Base-by-base conservation (phyloP, 805 yeast species). In the Phaffomyces thermotolerans region DNA sequence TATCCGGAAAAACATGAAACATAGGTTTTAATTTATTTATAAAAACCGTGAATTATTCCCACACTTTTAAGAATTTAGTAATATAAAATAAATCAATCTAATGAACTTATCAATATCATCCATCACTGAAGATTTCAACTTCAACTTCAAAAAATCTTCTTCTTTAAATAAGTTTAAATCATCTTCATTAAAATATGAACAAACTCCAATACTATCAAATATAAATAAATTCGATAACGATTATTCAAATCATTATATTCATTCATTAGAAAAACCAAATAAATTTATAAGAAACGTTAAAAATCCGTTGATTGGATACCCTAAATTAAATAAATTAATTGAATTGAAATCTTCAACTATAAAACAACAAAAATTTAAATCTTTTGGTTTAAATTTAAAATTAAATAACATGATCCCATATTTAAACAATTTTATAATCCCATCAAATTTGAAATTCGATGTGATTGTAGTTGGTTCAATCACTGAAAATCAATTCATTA, bases 391-490 rank as follows among this genome's bases (percentile, higher is more conserved):
- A 8, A 68, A 83, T 37, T 73, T 76, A 3, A 62, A 67, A 14
- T 67, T 68, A 10, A 72, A 73, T 29, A 65, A 75, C 42, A 79
- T 88, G 61, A 68, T 78, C 7, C 73, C 74, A 1, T 71, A 74
- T 0, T 65, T 90, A 45, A 72, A 75, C 45, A 57, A 61, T 18
- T 84, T 95, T 95, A 76, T 78, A 29, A 60, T 64, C 10, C 12
- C 18, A 15, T 66, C 67, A 17, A 76, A 79, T 44, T 56, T 85
- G 33, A 77, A 76, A 47, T 91, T 90, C 62, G 96, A 90, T 59
- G 95, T 88, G 10, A 84, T 91, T 13, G 87, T 91, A 95, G 78
- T 90, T 43, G 95, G 95, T 1, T 91, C 93, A 3, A 68, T 91
- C 40, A 75, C 83, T 1, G 90, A 84, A 50, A 79, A 83, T 55